These are phyloP conservation scores for Boletus smithii DNA, from an alignment of 1,284 basidiomycete species.

Conservation along the genomic window DNA sequence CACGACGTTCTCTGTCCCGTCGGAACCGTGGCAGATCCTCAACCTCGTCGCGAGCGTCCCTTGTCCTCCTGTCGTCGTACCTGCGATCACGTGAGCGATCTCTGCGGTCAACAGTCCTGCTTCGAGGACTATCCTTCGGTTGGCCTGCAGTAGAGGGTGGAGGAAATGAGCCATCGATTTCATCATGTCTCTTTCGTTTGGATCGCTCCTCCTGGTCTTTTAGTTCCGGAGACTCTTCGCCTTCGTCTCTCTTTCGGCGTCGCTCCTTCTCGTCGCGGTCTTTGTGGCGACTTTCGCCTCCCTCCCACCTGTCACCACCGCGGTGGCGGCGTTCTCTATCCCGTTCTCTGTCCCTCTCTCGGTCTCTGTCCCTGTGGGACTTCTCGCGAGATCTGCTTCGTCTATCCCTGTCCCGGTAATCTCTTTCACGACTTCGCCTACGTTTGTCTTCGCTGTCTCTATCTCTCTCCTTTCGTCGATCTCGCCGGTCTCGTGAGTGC, in stretches of 20 bases:
- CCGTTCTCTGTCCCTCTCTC: slow-evolving; percentile 40
- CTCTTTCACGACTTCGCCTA: slow-evolving; percentile 51
- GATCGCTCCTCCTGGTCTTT: slow-evolving; percentile 48
- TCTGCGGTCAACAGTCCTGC: slow-evolving; percentile 44
- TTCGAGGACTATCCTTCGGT: slow-evolving; percentile 55
- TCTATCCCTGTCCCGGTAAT: slow-evolving; percentile 49
- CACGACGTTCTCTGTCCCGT: slow-evolving; percentile 39
- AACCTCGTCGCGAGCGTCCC: slow-evolving; percentile 57
- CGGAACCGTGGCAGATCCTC: slow-evolving; percentile 48
- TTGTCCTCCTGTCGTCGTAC: slow-evolving; percentile 48
- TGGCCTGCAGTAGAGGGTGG: too few species aligned
- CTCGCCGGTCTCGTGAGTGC: slow-evolving; percentile 51
- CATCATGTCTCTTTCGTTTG: slow-evolving; percentile 56
- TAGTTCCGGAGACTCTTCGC: slow-evolving; percentile 42
- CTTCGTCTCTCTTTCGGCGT: slow-evolving; percentile 60
- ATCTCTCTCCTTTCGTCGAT: slow-evolving; percentile 53
- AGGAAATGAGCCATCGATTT: slow-evolving; percentile 38
- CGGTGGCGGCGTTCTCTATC: slow-evolving; percentile 46
- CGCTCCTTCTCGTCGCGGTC: slow-evolving; percentile 49
- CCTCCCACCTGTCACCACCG: slow-evolving; percentile 48
- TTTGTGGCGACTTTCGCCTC: slow-evolving; percentile 40
- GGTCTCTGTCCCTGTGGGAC: slow-evolving; percentile 45
- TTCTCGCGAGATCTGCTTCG: slow-evolving; percentile 43
- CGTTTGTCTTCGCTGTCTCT: slow-evolving; percentile 51
- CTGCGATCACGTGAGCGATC: slow-evolving; percentile 56